Base-by-base conservation (phyloP, 805 yeast genomes). In the Candida ponderosae region DNA sequence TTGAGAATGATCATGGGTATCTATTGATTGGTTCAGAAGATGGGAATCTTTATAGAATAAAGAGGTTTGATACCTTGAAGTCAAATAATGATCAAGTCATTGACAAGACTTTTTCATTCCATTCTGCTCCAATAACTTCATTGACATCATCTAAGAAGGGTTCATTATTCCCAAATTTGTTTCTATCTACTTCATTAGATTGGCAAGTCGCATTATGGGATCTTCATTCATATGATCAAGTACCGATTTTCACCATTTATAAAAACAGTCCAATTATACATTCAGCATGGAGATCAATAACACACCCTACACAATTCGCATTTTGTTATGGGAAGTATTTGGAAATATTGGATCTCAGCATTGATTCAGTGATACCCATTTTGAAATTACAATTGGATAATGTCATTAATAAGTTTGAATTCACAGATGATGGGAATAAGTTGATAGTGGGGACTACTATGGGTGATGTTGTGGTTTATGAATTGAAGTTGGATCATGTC, bases 161-260 rank as follows among this genome's bases (percentile, higher is more conserved):
- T 8, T 6, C 13, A 6, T 51, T 41, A 27, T 49, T 46, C 29
- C 39, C 47, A 7, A 36, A 40, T 15, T 35, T 55, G 9, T 56
- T 60, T 29, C 15, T 59, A 1, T 41, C 59, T 0, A 39, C 53
- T 28, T 54, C 62, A 0, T 45, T 54, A 41, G 66, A 61, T 31
- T 60, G 62, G 59, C 48, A 46, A 18, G 47, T 57, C 8, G 42
- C 36, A 17, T 24, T 59, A 6, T 58, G 62, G 62, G 54, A 50
- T 24, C 23, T 43, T 4, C 38, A 41, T 17, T 13, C 33, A 1
- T 19, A 31, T 11, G 48, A 41, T 1, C 36, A 37, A 2, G 14
- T 8, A 11, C 57, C 60, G 3, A 8, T 54, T 2, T 23, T 50
- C 19, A 41, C 41, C 4, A 40, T 59, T 3, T 47, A 50, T 32